Evolutionary conservation across 2,329 filamentous ascomycete genomes (phyloP), one percentile per base, ranked within the genome.

Genomic region (Chaetomium globosum): DNA sequence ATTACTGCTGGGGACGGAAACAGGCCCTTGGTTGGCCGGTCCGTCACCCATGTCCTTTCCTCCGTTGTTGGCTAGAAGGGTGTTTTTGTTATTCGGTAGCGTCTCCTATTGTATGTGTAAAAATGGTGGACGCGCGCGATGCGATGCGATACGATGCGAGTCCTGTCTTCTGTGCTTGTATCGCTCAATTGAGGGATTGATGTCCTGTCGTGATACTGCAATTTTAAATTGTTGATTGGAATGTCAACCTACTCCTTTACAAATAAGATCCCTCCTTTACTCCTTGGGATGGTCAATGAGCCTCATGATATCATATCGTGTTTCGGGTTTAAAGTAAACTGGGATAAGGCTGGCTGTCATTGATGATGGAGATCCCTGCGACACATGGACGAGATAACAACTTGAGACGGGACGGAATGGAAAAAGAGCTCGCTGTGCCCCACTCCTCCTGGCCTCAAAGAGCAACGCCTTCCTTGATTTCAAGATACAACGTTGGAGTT

Each of bases 271-370:
- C 26, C 19, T 30, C 5, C 8, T 49, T 21, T 39, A 19, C 5
- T 2, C 30, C 28, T 30, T 51, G 7, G 10, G 13, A 13, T 21
- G 9, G 21, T 52, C 28, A 4, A 5, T 56, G 43, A 51, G 16
- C n/a, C 13, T 61, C 53, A 59, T 64, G 61, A 64, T 48, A 54
- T 64, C 61, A 64, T 64, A 16, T 48, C 13, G 26, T 28, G 61
- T 59, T 58, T 58, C 46, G 23, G 26, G 43, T 12, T 30, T 21
- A 19, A 31, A 53, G 16, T 31, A 26, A 30, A 31, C 54, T 10
- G 19, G 55, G 33, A 54, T 48, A 48, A 7, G 26, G 26, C 26
- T 26, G 26, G 23, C n/a, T 33, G 28, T 63, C 16, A 51, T 56
- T 36, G 19, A n/a, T 23, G 51, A n/a, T 30, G 16, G 4, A 3